Percentiles rank a stretch among this genome's conserved stretches.
Conservation (phyloP, 2,329 filamentous ascomycete genomes). For the Monosporascus sp. region DNA sequence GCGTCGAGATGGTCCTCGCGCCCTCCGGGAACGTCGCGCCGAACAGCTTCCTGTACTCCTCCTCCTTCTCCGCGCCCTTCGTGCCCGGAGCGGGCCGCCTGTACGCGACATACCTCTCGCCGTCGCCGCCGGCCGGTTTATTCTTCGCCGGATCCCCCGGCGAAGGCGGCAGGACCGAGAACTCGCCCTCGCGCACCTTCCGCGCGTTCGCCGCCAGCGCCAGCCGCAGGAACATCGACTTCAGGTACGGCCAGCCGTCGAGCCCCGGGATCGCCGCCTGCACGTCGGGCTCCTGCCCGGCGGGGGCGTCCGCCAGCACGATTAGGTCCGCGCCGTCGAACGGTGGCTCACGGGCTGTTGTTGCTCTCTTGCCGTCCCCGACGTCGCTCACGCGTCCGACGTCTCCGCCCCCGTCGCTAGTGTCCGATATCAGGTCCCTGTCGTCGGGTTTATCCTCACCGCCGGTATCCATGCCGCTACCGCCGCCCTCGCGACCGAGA, state of each 20-base stretch:
- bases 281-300: neutral
- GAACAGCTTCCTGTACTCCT: no score
- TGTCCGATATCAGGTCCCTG: no score
- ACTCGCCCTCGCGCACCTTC: neutral
- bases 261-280: neutral
- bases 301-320: neutral
- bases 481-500: no score
- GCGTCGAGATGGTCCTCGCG: neutral
- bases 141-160: neutral
- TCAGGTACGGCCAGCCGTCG: slow-evolving; percentile 17
- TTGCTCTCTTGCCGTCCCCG: no score
- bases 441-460: no score
- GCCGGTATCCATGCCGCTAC: no score
- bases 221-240: slow-evolving; percentile 4
- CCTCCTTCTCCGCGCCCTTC: no score
- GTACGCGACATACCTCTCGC: neutral
- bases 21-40: no score
- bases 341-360: neutral
- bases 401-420: no score
- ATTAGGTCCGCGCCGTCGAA: neutral
- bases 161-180: neutral
- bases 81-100: no score
- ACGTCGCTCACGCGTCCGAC: no score
- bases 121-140: neutral
- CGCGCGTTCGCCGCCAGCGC: slow-evolving; percentile 5